Percentiles rank a stretch among this genome's conserved stretches.
Evolutionary conservation across 2,329 filamentous ascomycete genomes (phyloP).

Genomic region (Fusarium heterosporum): DNA sequence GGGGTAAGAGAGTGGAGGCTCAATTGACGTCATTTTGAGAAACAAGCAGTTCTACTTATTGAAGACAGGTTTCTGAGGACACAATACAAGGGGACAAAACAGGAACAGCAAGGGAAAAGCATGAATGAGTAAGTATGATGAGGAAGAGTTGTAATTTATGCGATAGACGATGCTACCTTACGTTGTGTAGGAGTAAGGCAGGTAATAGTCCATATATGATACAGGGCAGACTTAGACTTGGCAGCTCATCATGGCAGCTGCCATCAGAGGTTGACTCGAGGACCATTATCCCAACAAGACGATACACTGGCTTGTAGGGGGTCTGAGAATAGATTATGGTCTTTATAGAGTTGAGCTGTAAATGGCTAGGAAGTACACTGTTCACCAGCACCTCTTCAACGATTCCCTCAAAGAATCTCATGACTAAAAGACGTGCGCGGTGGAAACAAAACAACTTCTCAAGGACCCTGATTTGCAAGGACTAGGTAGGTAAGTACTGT

Average conservation of each 20-base stretch:
- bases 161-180: background rate
- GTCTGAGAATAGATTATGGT: background rate
- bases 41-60: slow-evolving; percentile 7
- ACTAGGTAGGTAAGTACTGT: background rate
- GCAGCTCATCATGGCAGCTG: slow-evolving; percentile 4
- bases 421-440: background rate
- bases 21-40: slow-evolving; percentile 33
- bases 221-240: slow-evolving; percentile 13
- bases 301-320: background rate
- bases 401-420: background rate
- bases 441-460: background rate
- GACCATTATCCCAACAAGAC: background rate
- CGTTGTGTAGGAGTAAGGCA: background rate
- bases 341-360: background rate
- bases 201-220: background rate
- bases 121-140: slow-evolving; percentile 10
- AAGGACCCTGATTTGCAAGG: slow-evolving; percentile 28
- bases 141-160: background rate
- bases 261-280: background rate
- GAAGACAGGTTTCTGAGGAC: slow-evolving; percentile 16
- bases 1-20: slow-evolving; percentile 28
- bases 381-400: background rate
- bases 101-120: background rate
- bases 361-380: background rate
- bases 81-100: slow-evolving; percentile 13